Base-by-base conservation (phyloP, 2,329 filamentous ascomycete genomes). In the Diaporthe velutina region DNA sequence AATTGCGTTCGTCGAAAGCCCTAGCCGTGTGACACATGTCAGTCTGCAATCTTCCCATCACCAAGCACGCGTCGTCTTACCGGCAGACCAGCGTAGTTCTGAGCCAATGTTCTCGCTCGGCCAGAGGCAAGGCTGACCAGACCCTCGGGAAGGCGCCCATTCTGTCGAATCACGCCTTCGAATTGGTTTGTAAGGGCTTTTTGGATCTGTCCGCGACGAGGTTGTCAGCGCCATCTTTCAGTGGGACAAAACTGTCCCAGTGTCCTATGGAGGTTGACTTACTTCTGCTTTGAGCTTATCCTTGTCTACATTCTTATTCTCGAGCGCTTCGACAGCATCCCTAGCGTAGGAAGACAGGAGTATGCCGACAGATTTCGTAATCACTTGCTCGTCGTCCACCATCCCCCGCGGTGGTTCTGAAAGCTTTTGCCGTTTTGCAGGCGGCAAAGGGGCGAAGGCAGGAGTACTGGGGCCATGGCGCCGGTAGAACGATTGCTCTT, bases 351-450 rank as follows among this genome's bases (percentile, higher is more conserved):
- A 13, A 12, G n/a, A 50, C 19, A 74, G 25, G 25, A 45, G 33
- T 13, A 33, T n/a, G 22, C 40, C 35, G 7, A 45, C 22, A 30
- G 38, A 42, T 7, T 17, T 25, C n/a, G 15, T 33, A 3, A 55
- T 48, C 10, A 67, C 25, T 15, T 74, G 66, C 17, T 38, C 72
- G 4, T 72, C 25, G n/a, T 35, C 15, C 55, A 22, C n/a, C 2
- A 22, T 12, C 10, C 45, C n/a, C 28, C 54, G 45, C 12, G 70
- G 45, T 7, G 33, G 17, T 28, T 54, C 45, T 13, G 70, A 72
- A 5, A 76, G n/a, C 48, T 54, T 76, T 19, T 60, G 67, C 25
- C 74, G 73, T 33, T 76, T 76, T 10, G 74, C 19, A 2, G 67
- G 60, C 15, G 61, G 73, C 22, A 28, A 55, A 17, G n/a, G 10